Base-by-base conservation (phyloP, 2,329 filamentous ascomycete species). In the Paecilomyces fulvus region DNA sequence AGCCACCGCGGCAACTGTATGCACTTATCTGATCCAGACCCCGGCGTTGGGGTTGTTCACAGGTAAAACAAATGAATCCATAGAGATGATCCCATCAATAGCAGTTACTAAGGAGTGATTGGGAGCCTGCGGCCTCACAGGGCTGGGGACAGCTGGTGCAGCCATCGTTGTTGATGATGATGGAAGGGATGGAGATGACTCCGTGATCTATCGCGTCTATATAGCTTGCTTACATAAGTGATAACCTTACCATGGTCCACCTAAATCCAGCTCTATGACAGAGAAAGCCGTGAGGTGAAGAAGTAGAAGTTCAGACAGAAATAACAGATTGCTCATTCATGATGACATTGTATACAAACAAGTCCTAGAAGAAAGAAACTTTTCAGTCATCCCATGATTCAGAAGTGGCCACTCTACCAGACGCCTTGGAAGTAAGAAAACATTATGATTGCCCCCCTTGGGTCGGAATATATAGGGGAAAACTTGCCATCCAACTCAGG, bases 381-480 rank as follows among this genome's bases (percentile, higher is more conserved):
- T 56, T 56, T 52, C 31, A 53, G 52, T 49, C 43, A 23, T 55
- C 43, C 31, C 48, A 28, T 49, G 51, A 43, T 23, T 48, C 11
- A 25, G 20, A 33, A 59, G 58, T 20, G 52, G 52, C 17, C 52
- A 57, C 60, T 60, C 55, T 55, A 65, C 67, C 63, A 63, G 67
- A 70, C 69, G 68, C 69, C 69, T 61, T 62, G 63, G 59, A 61
- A 64, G 28, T 60, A 52, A 64, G 67, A 62, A 67, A 64, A 67
- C 61, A 64, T 59, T 61, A 67, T 61, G 60, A 49, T 49, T 14
- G 25, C 64, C 53, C 57, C 58, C 65, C 60, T 65, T 61, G 63
- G 64, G 65, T 67, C 67, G 12, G 67, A 67, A 69, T 67, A 64
- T 69, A 69, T 65, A 70, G 21, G 25, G 33, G 20, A 49, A 48